These are phyloP conservation scores for Coemansia sp. DNA, from an alignment of 192 early-diverging fungal genomes.

Conservation along the genomic window DNA sequence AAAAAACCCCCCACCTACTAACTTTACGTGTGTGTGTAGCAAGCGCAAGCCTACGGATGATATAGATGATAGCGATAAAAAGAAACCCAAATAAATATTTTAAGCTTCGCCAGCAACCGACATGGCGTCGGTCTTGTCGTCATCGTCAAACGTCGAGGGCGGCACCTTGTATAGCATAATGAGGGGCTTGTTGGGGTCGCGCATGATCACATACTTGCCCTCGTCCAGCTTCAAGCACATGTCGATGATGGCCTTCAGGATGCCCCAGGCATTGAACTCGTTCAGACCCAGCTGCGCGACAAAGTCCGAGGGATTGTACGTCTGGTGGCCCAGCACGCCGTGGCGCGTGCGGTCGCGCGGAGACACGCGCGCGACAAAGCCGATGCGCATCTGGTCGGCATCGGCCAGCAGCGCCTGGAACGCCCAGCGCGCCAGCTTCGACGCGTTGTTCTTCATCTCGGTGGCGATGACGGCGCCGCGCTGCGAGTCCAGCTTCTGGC, in stretches of 20 bases:
- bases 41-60: no score
- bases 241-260: conserved; percentile 91
- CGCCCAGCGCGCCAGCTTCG: conserved; percentile 95
- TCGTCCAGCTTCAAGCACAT: conserved; percentile 80
- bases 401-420: conserved; percentile 85
- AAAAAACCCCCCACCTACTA: no score
- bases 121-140: conserved; percentile 15
- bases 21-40: conserved; percentile 25
- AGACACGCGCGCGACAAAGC: conserved; percentile 74
- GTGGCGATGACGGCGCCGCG: conserved; percentile 95
- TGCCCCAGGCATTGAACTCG: conserved; percentile 91
- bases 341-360: conserved; percentile 81
- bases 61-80: background rate
- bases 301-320: conserved; percentile 88
- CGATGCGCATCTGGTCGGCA: conserved; percentile 88
- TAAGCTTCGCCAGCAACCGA: background rate
- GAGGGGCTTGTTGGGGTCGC: conserved; percentile 94
- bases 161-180: conserved; percentile 82
- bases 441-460: conserved; percentile 96
- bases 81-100: background rate
- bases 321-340: conserved; percentile 75
- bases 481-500: conserved; percentile 88
- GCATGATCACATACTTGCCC: conserved; percentile 92
- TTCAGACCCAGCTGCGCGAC: conserved; percentile 83
- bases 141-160: conserved; percentile 61